Evolutionary conservation across 2,329 filamentous ascomycete genomes (phyloP).

Genomic region (Penicillium sumatraense): DNA sequence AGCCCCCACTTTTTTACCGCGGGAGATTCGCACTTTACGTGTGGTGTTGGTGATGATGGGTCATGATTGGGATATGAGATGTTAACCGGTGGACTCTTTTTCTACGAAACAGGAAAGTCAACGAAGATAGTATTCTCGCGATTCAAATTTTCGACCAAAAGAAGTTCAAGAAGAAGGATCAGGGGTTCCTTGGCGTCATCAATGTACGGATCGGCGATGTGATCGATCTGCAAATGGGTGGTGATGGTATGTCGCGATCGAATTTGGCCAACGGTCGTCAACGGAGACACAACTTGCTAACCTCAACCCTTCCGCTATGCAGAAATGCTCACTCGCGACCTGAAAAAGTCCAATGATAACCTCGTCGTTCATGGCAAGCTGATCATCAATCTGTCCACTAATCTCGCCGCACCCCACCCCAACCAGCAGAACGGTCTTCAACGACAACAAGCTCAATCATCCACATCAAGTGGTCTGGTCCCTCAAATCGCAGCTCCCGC

Average conservation of each 20-base stretch:
- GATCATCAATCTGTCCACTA: slow-evolving; percentile 94
- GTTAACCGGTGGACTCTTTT: slow-evolving; percentile 13
- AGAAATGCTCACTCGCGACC: slow-evolving; percentile 96
- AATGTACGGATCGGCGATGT: slow-evolving; percentile 95
- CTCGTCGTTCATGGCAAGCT: slow-evolving; percentile 97
- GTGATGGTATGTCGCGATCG: slow-evolving; percentile 72
- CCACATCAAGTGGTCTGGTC: slow-evolving; percentile 45
- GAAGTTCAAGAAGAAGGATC: slow-evolving; percentile 99
- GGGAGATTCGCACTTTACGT: not conserved
- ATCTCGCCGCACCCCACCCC: slow-evolving; percentile 73
- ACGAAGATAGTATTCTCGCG: slow-evolving; percentile 93
- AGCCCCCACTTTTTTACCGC: slow-evolving; percentile 3
- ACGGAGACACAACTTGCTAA: slow-evolving; percentile 3
- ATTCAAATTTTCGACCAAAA: slow-evolving; percentile 99
- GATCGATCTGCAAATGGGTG: slow-evolving; percentile 84
- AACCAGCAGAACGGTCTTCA: slow-evolving; percentile 49
- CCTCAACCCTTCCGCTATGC: slow-evolving; percentile 18
- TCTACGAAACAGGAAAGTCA: slow-evolving; percentile 72
- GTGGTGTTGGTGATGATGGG: not conserved
- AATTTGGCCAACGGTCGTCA: slow-evolving; percentile 4
- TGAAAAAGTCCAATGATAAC: slow-evolving; percentile 98
- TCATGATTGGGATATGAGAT: not conserved
- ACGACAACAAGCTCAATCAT: slow-evolving; percentile 38
- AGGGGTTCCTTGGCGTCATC: slow-evolving; percentile 96
- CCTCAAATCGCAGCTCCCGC: slow-evolving; percentile 35